Conservation (phyloP, 169 alveolate species). For the Miamiensis avidus region DNA sequence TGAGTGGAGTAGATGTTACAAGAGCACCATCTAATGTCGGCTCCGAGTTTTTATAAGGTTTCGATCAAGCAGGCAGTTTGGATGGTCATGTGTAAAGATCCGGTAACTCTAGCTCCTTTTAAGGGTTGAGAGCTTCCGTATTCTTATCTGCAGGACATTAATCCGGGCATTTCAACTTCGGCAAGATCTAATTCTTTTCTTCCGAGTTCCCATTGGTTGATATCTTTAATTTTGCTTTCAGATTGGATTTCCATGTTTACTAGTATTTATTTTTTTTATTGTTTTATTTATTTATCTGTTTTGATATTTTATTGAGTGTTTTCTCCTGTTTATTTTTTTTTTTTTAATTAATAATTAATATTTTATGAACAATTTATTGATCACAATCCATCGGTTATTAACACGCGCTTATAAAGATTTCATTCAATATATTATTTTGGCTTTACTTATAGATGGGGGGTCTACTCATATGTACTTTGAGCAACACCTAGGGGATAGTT, state of each 20-base stretch:
- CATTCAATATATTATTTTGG: no score
- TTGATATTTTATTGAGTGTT: no score
- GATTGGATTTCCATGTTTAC: neutral
- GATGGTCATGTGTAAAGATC: constrained; percentile 98
- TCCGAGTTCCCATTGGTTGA: constrained; percentile 93
- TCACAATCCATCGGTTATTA: no score
- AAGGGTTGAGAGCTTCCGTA: constrained; percentile 90
- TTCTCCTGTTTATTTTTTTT: no score
- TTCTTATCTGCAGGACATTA: constrained; percentile 91
- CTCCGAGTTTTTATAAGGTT: constrained; percentile 92
- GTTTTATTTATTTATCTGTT: no score
- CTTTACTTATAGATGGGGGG: no score
- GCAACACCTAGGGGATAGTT: no score
- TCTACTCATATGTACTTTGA: no score
- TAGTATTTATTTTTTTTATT: neutral
- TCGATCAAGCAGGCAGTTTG: constrained; percentile 92
- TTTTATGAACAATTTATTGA: no score
- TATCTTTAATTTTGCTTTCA: constrained; percentile 82
- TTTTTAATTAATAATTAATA: no score
- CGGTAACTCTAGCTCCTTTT: constrained; percentile 94
- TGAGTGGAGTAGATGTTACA: constrained; percentile 98
- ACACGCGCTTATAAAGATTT: no score
- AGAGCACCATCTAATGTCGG: constrained; percentile 97
- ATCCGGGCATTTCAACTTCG: constrained; percentile 98
- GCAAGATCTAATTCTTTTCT: constrained; percentile 93